These are phyloP conservation scores for Fusarium anthophilum DNA, from an alignment of 2,329 filamentous ascomycete species.

Conservation along the genomic window DNA sequence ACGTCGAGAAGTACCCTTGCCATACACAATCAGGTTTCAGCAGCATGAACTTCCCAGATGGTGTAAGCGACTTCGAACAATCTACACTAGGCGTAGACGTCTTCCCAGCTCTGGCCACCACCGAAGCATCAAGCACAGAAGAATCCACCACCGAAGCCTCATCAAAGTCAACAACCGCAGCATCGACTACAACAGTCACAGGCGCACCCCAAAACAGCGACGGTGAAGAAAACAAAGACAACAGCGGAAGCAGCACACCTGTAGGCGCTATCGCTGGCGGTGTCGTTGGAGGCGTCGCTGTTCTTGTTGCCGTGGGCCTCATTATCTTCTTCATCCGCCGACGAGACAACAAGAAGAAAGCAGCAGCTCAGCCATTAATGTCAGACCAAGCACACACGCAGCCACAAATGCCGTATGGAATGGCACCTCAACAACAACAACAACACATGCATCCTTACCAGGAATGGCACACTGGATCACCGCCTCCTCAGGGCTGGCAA, in stretches of 20 bases:
- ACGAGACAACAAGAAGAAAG: slow-evolving; percentile 18
- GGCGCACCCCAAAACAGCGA: background rate
- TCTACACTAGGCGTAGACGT: slow-evolving; percentile 1
- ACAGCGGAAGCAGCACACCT: background rate
- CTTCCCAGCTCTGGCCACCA: background rate
- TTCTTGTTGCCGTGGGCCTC: slow-evolving; percentile 11
- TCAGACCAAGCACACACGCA: background rate
- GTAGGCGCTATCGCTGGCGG: slow-evolving; percentile 26
- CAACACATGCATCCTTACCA: slow-evolving; percentile 6
- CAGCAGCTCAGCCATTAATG: slow-evolving; percentile 4
- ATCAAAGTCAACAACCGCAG: background rate
- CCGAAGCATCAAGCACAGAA: background rate
- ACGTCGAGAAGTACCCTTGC: slow-evolving; percentile 13
- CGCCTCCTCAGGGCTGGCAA: slow-evolving; percentile 17
- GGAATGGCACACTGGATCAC: slow-evolving; percentile 10
- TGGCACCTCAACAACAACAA: background rate
- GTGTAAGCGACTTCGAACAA: background rate
- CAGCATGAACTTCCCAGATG: slow-evolving; percentile 11
- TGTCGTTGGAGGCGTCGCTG: slow-evolving; percentile 22
- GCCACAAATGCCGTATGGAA: slow-evolving; percentile 13
- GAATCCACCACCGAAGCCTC: background rate
- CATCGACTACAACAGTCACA: background rate
- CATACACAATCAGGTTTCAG: slow-evolving; percentile 6
- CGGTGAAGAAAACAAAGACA: background rate
- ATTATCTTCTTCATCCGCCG: slow-evolving; percentile 23